Evolutionary conservation across 1,139 yeast genomes (phyloP).

Genomic region (Candida tunisiensis): DNA sequence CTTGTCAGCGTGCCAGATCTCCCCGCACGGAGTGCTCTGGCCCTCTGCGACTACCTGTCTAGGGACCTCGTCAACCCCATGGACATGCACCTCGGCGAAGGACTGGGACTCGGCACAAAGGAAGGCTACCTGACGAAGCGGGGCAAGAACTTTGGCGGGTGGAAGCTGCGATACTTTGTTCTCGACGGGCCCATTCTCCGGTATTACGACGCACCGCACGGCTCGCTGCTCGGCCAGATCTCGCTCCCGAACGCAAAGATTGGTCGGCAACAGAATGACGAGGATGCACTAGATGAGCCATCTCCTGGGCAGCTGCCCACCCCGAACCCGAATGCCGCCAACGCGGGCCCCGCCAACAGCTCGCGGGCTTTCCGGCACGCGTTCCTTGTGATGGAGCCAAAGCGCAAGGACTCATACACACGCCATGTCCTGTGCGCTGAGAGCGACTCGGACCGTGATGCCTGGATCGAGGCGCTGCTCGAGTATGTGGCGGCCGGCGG

Average conservation of each 20-base stretch:
- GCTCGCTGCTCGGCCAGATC: not conserved
- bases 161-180: not conserved
- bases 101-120: no score
- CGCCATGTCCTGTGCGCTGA: constrained; percentile 75
- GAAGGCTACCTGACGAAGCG: not conserved
- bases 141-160: not conserved
- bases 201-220: not conserved
- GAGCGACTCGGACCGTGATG: constrained; percentile 61
- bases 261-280: not conserved
- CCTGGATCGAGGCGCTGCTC: constrained; percentile 51
- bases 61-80: not conserved
- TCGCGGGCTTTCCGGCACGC: no score
- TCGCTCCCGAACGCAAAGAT: not conserved
- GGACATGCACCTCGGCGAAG: not conserved
- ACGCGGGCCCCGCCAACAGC: no score
- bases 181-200: not conserved
- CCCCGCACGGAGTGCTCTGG: not conserved
- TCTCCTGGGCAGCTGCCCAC: no score
- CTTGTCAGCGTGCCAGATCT: not conserved
- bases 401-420: not conserved
- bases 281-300: not conserved
- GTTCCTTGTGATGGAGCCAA: not conserved
- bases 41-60: not conserved
- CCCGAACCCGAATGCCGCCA: no score
- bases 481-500: constrained; percentile 21